Percentiles rank a stretch among this genome's conserved stretches.
phyloP scores from a whole-genome alignment of 805 yeast genomes.

The Ogataea degrootiae region DNA sequence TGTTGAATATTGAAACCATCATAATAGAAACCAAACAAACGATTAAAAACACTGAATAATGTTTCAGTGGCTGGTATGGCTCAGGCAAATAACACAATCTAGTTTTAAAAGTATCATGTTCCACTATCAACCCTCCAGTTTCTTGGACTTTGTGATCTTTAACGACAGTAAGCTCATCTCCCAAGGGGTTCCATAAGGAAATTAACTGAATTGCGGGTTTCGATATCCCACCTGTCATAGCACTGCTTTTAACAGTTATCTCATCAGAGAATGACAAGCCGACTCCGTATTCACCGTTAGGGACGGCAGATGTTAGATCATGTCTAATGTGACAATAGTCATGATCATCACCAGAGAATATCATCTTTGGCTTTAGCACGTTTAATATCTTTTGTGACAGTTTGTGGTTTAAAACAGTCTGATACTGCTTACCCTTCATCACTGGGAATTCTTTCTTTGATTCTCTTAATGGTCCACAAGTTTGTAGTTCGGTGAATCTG shows the following conservation, averaged over 20 bases:
- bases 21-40: constrained; percentile 16
- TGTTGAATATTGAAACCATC: constrained; percentile 14
- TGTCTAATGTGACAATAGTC: constrained; percentile 85
- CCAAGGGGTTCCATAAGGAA: constrained; percentile 43
- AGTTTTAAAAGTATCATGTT: constrained; percentile 24
- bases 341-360: constrained; percentile 93
- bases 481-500: constrained; percentile 51
- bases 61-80: constrained; percentile 18
- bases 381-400: constrained; percentile 53
- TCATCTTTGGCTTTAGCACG: constrained; percentile 57
- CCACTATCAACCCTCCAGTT: constrained; percentile 17
- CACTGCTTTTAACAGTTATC: constrained; percentile 80
- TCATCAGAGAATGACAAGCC: constrained; percentile 37
- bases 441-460: constrained; percentile 60
- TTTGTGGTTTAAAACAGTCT: constrained; percentile 68
- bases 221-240: constrained; percentile 89
- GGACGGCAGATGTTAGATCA: constrained; percentile 12
- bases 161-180: not conserved
- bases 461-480: constrained; percentile 78
- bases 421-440: constrained; percentile 77
- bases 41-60: constrained; percentile 12
- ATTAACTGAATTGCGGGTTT: constrained; percentile 85
- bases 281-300: not conserved
- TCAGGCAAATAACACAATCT: constrained; percentile 29
- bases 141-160: constrained; percentile 9